These are phyloP conservation scores for Raphidocelis subcapitata DNA, from an alignment of 139 green algal species.

Conservation along the genomic window DNA sequence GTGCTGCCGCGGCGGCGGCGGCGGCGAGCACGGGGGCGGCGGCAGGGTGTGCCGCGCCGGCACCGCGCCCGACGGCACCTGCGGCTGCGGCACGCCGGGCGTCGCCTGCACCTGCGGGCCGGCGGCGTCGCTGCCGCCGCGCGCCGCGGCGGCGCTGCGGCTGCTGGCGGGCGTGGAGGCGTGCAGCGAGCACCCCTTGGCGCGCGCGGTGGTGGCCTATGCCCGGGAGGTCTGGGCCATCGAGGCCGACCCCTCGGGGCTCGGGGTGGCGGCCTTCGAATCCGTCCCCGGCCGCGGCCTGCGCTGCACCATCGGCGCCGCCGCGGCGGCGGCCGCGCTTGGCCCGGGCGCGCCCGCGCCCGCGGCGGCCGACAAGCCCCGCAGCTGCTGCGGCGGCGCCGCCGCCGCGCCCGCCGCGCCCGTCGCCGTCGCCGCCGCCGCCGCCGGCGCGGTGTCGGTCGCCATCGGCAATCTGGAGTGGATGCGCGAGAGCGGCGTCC, in stretches of 20 bases:
- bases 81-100: background rate
- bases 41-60: too few species aligned
- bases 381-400: too few species aligned
- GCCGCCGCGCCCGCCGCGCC: too few species aligned
- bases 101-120: background rate
- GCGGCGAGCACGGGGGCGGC: background rate
- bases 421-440: slow-evolving; percentile 34
- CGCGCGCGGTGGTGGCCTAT: slow-evolving; percentile 54
- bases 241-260: too few species aligned
- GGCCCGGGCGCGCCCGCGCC: too few species aligned
- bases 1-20: background rate
- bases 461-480: slow-evolving; percentile 71
- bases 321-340: too few species aligned
- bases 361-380: too few species aligned
- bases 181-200: slow-evolving; percentile 82
- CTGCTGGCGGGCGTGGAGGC: slow-evolving; percentile 68
- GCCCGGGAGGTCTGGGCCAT: background rate
- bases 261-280: too few species aligned
- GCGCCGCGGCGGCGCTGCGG: slow-evolving; percentile 39
- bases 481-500: slow-evolving; percentile 57
- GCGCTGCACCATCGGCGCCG: too few species aligned
- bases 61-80: background rate
- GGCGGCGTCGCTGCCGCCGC: background rate
- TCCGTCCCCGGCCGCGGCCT: too few species aligned
- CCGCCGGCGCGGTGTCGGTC: slow-evolving; percentile 44